Evolutionary conservation across 768 basidiomycete genomes (phyloP).

Genomic region (Cystofilobasidium macerans): DNA sequence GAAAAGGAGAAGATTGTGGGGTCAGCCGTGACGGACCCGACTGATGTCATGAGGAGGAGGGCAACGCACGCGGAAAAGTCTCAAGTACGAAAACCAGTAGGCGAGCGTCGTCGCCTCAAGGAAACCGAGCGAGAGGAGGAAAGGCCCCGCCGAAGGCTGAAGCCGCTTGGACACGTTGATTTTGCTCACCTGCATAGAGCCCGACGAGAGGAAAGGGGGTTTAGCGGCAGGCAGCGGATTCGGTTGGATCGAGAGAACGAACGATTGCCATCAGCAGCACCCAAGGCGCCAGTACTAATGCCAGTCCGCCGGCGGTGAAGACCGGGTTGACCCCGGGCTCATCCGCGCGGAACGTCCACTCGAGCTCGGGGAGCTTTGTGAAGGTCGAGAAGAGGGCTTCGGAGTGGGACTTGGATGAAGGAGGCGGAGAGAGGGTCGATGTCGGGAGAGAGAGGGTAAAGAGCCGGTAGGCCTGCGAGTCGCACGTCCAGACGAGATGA

Average conservation of each 20-base stretch:
- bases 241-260: background rate
- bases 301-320: constrained; percentile 12
- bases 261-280: constrained; percentile 6
- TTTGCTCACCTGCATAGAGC: constrained; percentile 6
- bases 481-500: no score
- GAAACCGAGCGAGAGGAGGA: constrained; percentile 16
- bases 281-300: constrained; percentile 17
- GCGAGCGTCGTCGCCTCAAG: constrained; percentile 20
- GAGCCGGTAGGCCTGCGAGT: constrained; percentile 25
- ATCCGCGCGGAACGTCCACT: constrained; percentile 23
- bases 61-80: constrained; percentile 21
- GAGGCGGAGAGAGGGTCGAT: background rate
- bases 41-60: background rate
- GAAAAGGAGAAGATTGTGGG: background rate
- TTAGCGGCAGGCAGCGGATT: background rate
- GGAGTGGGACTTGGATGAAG: background rate
- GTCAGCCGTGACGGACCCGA: no score
- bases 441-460: constrained; percentile 19
- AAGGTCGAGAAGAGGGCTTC: constrained; percentile 16
- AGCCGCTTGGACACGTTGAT: constrained; percentile 5
- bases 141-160: constrained; percentile 4
- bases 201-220: background rate
- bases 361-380: constrained; percentile 10
- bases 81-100: constrained; percentile 25
- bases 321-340: constrained; percentile 20